Evolutionary conservation across 1,139 yeast genomes (phyloP).

Genomic region (Sugiyamaella japonica): DNA sequence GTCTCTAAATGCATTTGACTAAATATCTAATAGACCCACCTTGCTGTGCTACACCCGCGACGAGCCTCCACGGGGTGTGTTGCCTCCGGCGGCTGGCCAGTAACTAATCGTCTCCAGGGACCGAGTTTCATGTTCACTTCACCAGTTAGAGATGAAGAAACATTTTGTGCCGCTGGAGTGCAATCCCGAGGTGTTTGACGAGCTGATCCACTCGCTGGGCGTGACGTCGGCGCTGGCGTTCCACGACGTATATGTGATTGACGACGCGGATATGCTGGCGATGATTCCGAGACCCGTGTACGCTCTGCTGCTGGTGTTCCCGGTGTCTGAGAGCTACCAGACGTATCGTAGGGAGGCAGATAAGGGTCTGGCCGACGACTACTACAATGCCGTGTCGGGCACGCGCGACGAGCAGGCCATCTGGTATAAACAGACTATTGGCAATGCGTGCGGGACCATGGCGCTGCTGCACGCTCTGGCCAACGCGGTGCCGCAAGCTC

Average conservation of each 20-base stretch:
- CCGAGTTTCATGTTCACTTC: neutral
- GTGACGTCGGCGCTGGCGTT: conserved; percentile 60
- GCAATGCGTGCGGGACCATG: conserved; percentile 91
- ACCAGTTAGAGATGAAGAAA: conserved; percentile 30
- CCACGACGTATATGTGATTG: conserved; percentile 79
- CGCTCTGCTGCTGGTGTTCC: conserved; percentile 77
- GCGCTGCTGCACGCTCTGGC: conserved; percentile 77
- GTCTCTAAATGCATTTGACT: conserved; percentile 36
- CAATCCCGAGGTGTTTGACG: conserved; percentile 82
- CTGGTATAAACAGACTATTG: conserved; percentile 84
- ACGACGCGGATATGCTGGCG: conserved; percentile 73
- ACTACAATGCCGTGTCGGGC: conserved; percentile 34
- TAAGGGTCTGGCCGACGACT: conserved; percentile 26
- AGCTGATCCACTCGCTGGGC: conserved; percentile 67
- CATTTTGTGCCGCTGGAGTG: conserved; percentile 80
- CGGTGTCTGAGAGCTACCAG: conserved; percentile 67
- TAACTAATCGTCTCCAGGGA: no score
- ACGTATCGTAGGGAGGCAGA: conserved; percentile 47
- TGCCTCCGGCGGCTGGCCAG: neutral
- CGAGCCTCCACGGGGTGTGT: no score
- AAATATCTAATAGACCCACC: conserved; percentile 16
- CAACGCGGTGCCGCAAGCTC: conserved; percentile 53
- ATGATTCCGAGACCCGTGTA: conserved; percentile 80
- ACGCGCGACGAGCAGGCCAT: conserved; percentile 35
- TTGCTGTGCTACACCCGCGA: no score